These are phyloP conservation scores for Rhizopus arrhizus DNA, from an alignment of 371 early-diverging fungal genomes.

Conservation along the genomic window DNA sequence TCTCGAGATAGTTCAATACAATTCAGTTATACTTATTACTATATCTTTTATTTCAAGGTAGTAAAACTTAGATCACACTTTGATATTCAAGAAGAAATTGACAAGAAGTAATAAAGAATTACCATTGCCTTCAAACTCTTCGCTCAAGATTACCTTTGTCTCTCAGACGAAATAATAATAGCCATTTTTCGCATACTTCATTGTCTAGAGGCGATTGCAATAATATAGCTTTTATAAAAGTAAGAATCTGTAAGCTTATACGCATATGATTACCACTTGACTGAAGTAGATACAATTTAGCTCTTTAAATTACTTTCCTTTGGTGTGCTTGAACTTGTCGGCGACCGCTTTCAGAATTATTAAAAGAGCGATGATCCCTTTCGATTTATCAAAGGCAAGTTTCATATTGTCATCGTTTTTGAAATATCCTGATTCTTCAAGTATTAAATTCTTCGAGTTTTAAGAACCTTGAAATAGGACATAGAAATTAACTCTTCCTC, in stretches of 20 bases:
- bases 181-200: constrained; percentile 10
- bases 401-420: background rate
- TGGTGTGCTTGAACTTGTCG: background rate
- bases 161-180: constrained; percentile 20
- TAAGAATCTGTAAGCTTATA: background rate
- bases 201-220: background rate
- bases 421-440: too few species aligned
- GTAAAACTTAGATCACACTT: background rate
- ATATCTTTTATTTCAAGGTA: background rate
- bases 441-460: too few species aligned
- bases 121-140: constrained; percentile 1
- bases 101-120: background rate
- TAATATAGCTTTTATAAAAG: background rate
- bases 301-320: background rate
- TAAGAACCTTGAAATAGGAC: too few species aligned
- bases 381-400: constrained; percentile 36
- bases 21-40: background rate
- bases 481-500: too few species aligned
- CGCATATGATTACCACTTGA: constrained; percentile 8
- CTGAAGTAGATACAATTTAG: constrained; percentile 10
- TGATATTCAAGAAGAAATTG: constrained; percentile 5
- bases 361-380: constrained; percentile 39
- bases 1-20: constrained; percentile 2
- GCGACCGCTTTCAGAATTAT: constrained; percentile 18
- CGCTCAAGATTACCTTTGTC: constrained; percentile 9